Evolutionary conservation across 805 yeast genomes (phyloP), one percentile per base, ranked within the genome.

Genomic region (Torulaspora gathmanii): DNA sequence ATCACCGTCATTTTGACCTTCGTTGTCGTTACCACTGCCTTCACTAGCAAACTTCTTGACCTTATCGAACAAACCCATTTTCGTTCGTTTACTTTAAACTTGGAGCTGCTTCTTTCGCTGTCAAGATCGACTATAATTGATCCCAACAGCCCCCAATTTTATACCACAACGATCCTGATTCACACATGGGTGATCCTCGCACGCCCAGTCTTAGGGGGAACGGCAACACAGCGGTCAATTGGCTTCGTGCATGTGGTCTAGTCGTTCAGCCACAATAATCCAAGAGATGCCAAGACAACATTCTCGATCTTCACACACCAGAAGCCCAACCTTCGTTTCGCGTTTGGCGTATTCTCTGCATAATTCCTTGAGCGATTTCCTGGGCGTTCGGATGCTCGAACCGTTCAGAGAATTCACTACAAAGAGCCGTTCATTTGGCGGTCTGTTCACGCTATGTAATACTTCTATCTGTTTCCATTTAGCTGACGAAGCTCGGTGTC

Each of bases 41-140:
- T 53, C 52, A 34, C 50, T 46, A 33, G 68, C 61, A 40, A 64
- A 64, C 22, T 70, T 65, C 57, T 68, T 71, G 34, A 69, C 72
- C 43, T 57, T 61, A 51, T 72, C 75, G 53, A 73, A 69, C 43
- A 72, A 60, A 46, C 77, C 77, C 75, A 70, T 70, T 51, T 28
- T 57, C 25, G 12, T 10, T 33, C n/a, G 10, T 29, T n/a, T 12
- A n/a, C 12, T 13, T 12, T 17, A 29, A 3, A 7, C 15, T 29
- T 10, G 13, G 13, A 8, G 17, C 13, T 16, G 16, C 7, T 3
- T 29, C 7, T 8, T 5, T n/a, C 15, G 7, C 17, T 17, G 13
- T 12, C 8, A 29, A 22, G 2, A 7, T 7, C 25, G 8, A 22
- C 25, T 10, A 7, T 2, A 22, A 22, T 10, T 22, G 25, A 22